Percentiles rank a stretch among this genome's conserved stretches.
Conservation (phyloP, 2,329 filamentous ascomycete species). For the Ophiostoma tasmaniense region DNA sequence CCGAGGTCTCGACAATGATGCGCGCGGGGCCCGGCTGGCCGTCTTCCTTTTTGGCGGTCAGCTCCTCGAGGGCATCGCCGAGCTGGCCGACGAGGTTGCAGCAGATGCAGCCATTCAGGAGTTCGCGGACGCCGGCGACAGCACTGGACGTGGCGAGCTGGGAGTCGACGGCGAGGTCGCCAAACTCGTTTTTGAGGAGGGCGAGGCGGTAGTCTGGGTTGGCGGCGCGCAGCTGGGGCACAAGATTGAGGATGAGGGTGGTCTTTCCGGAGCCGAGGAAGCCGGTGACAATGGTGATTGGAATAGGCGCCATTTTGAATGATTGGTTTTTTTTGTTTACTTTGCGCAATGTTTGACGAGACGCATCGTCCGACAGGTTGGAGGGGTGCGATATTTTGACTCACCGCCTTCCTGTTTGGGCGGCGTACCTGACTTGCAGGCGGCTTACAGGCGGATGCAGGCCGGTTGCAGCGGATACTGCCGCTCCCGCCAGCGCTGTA, state of each 20-base stretch:
- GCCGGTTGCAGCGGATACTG: not conserved
- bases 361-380: not conserved
- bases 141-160: constrained; percentile 76
- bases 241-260: constrained; percentile 85
- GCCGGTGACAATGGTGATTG: constrained; percentile 90
- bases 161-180: constrained; percentile 86
- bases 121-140: constrained; percentile 82
- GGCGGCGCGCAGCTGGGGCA: constrained; percentile 74
- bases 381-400: constrained; percentile 1
- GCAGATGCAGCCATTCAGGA: constrained; percentile 97
- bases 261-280: constrained; percentile 96
- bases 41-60: constrained; percentile 41
- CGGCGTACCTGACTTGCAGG: not conserved
- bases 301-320: constrained; percentile 56
- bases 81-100: constrained; percentile 96
- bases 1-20: constrained; percentile 89
- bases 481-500: not conserved
- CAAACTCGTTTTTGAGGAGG: constrained; percentile 96
- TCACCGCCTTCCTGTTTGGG: not conserved
- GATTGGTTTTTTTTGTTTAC: not conserved
- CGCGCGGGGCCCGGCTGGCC: constrained; percentile 53
- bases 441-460: not conserved
- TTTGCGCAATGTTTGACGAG: not conserved
- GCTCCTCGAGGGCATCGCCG: constrained; percentile 66
- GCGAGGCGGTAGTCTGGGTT: constrained; percentile 76